Evolutionary conservation across 257 asterid genomes (phyloP).

Genomic region (Buddleja alternifolia): DNA sequence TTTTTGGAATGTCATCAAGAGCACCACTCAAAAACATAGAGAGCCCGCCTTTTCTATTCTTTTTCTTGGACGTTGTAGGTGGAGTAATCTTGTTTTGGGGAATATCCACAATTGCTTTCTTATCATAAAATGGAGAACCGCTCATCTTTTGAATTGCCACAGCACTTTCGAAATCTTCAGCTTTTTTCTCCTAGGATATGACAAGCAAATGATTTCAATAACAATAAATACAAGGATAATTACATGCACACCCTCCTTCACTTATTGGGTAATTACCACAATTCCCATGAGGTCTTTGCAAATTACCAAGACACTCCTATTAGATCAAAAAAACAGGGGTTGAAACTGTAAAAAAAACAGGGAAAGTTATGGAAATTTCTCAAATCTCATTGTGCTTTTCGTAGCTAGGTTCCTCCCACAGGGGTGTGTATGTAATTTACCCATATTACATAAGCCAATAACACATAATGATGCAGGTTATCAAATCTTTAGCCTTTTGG

Average conservation of each 20-base stretch:
- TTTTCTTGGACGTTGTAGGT: conserved; percentile 67
- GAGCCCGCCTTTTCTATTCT: conserved; percentile 89
- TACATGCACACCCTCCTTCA: no score
- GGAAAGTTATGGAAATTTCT: no score
- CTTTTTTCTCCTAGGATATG: conserved; percentile 46
- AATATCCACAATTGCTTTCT: conserved; percentile 41
- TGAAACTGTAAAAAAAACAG: no score
- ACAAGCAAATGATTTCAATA: background rate
- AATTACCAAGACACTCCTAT: no score
- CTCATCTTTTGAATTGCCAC: conserved; percentile 31
- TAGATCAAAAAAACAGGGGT: no score
- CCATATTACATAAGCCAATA: background rate
- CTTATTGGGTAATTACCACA: no score
- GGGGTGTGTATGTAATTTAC: no score
- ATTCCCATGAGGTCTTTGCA: no score
- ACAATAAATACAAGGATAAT: conserved; percentile 13
- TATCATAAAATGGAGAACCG: conserved; percentile 35
- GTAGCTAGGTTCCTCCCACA: no score
- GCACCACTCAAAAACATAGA: conserved; percentile 96
- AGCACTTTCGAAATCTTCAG: conserved; percentile 38
- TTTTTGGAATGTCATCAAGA: conserved; percentile 76
- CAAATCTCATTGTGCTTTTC: no score
- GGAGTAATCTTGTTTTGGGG: conserved; percentile 34
- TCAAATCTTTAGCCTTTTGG: background rate
- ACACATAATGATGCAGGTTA: background rate